Evolutionary conservation across 495 filamentous ascomycete species (phyloP).

Genomic region (Aspergillus panamensis): DNA sequence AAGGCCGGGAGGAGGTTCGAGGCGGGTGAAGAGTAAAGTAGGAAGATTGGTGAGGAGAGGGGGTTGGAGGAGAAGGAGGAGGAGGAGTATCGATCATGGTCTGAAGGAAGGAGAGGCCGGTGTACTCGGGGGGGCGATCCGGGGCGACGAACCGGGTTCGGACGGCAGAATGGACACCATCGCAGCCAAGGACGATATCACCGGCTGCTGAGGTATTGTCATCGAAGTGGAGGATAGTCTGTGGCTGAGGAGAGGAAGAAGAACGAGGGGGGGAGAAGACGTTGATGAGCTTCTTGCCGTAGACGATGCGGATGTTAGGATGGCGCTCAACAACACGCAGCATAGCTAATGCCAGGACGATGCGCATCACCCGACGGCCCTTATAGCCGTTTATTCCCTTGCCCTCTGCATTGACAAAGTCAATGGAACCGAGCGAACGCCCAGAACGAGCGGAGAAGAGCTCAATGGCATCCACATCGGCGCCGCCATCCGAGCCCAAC

Average conservation of each 20-base stretch:
- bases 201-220: conserved; percentile 46
- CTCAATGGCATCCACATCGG: conserved; percentile 52
- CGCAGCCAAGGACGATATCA: conserved; percentile 58
- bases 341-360: conserved; percentile 45
- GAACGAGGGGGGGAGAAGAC: conserved; percentile 20
- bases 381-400: conserved; percentile 44
- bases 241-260: neutral
- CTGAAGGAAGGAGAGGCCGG: conserved; percentile 55
- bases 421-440: conserved; percentile 40
- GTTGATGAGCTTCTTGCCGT: conserved; percentile 38
- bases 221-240: conserved; percentile 48
- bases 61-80: conserved; percentile 12
- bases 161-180: conserved; percentile 59
- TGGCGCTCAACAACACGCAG: conserved; percentile 41
- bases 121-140: conserved; percentile 48
- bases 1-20: conserved; percentile 3
- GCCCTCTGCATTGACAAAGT: conserved; percentile 37
- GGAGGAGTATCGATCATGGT: conserved; percentile 33
- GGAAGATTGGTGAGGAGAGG: neutral
- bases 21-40: neutral
- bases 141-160: conserved; percentile 53
- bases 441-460: conserved; percentile 52
- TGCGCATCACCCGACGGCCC: conserved; percentile 47
- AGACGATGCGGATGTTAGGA: conserved; percentile 36
- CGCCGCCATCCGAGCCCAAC: conserved; percentile 41